These are phyloP conservation scores for Lichtheimia ramosa DNA, from an alignment of 371 early-diverging fungal species.

Conservation along the genomic window DNA sequence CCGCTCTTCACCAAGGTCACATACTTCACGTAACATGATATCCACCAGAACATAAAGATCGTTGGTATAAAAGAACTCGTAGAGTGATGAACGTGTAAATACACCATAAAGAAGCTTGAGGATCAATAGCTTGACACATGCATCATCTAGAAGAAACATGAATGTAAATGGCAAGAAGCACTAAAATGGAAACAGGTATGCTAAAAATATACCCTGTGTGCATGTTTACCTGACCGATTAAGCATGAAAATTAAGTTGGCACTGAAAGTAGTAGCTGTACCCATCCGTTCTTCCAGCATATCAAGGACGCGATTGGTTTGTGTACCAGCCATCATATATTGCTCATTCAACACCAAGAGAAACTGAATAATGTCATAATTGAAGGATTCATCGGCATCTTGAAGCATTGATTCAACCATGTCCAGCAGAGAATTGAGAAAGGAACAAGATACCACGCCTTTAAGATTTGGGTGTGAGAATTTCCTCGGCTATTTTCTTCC, in stretches of 20 bases:
- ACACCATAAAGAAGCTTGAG: conserved; percentile 69
- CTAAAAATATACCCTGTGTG: conserved; percentile 10
- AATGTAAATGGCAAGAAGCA: conserved; percentile 17
- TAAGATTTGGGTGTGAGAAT: too few species aligned
- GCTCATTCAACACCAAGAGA: conserved; percentile 69
- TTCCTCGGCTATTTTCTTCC: too few species aligned
- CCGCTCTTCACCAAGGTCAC: conserved; percentile 71
- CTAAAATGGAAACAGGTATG: neutral
- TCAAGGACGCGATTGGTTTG: conserved; percentile 56
- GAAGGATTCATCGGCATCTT: conserved; percentile 67
- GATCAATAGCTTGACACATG: conserved; percentile 68
- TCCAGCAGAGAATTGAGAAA: conserved; percentile 61
- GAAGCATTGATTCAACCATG: conserved; percentile 69
- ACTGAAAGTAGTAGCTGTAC: conserved; percentile 74
- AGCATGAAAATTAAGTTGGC: conserved; percentile 85
- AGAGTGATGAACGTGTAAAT: conserved; percentile 58
- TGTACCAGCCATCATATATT: conserved; percentile 59
- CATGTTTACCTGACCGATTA: conserved; percentile 70
- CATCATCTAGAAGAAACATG: conserved; percentile 45
- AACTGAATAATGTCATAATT: conserved; percentile 73
- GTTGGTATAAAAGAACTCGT: conserved; percentile 84
- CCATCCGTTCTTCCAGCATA: conserved; percentile 57
- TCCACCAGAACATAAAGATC: conserved; percentile 85
- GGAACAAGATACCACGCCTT: neutral
- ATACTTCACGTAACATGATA: conserved; percentile 76